These are phyloP conservation scores for Entonaema liquescens DNA, from an alignment of 495 filamentous ascomycete species.

Conservation along the genomic window DNA sequence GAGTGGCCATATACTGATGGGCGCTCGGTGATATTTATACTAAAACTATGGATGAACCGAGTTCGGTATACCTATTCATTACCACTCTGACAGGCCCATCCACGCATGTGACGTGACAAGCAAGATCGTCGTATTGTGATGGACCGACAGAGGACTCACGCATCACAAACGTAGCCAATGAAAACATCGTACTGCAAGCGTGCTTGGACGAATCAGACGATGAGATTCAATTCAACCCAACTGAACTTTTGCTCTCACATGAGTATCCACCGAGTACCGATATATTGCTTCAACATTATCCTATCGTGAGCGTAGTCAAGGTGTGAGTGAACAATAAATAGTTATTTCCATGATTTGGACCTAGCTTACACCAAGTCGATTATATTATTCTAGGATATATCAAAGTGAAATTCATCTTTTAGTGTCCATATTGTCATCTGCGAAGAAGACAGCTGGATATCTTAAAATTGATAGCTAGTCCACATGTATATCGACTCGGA, in stretches of 20 bases:
- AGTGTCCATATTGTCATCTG: no score
- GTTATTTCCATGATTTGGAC: no score
- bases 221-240: conserved; percentile 4
- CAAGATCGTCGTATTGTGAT: conserved; percentile 25
- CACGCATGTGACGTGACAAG: conserved; percentile 34
- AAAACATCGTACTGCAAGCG: not conserved
- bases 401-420: not conserved
- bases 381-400: no score
- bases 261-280: not conserved
- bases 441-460: no score
- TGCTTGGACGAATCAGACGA: conserved; percentile 8
- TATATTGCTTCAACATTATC: not conserved
- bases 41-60: conserved; percentile 17
- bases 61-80: not conserved
- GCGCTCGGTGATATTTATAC: not conserved
- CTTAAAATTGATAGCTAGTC: no score
- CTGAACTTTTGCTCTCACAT: conserved; percentile 1
- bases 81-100: conserved; percentile 13
- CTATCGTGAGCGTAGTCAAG: no score
- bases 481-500: no score
- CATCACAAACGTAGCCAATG: conserved; percentile 36
- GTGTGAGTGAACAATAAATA: no score
- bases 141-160: conserved; percentile 22
- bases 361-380: no score
- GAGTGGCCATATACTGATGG: not conserved